Percentiles rank a stretch among this genome's conserved stretches.
phyloP scores from a whole-genome alignment of 768 basidiomycete species.

The Dictyophora rubrovolvata region DNA sequence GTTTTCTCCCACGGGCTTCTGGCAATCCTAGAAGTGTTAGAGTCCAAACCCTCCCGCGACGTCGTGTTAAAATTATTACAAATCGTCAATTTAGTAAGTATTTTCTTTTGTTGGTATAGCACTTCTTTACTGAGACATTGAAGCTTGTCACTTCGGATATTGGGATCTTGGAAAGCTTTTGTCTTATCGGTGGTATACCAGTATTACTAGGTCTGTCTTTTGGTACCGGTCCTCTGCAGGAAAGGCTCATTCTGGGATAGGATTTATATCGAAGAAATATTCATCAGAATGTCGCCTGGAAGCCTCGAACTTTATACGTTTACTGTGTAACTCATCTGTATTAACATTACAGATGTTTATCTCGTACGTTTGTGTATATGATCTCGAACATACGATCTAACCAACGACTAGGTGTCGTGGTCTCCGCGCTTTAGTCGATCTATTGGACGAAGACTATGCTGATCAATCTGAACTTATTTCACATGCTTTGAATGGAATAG shows the following conservation, averaged over 20 bases:
- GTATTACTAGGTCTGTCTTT: conserved; percentile 73
- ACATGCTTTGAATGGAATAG: conserved; percentile 89
- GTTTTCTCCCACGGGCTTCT: conserved; percentile 93
- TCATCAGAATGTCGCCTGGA: conserved; percentile 89
- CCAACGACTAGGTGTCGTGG: conserved; percentile 68
- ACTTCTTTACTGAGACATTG: neutral
- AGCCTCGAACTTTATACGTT: conserved; percentile 87
- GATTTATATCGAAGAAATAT: conserved; percentile 90
- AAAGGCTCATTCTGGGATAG: conserved; percentile 25
- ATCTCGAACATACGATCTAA: neutral
- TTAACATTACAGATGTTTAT: conserved; percentile 98
- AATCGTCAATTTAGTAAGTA: conserved; percentile 75
- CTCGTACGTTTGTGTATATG: conserved; percentile 47
- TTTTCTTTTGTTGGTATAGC: neutral
- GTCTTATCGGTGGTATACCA: conserved; percentile 90
- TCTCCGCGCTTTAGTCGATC: conserved; percentile 86
- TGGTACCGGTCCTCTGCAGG: neutral
- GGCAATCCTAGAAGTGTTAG: conserved; percentile 87
- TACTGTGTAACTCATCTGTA: conserved; percentile 87
- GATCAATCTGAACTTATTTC: conserved; percentile 87
- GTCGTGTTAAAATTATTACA: conserved; percentile 77
- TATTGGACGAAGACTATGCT: conserved; percentile 91
- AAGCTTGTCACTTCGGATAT: conserved; percentile 54
- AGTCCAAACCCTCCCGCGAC: conserved; percentile 77
- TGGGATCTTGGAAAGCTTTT: conserved; percentile 88